Evolutionary conservation across 2,329 filamentous ascomycete genomes (phyloP).

Genomic region (Nemania serpens): DNA sequence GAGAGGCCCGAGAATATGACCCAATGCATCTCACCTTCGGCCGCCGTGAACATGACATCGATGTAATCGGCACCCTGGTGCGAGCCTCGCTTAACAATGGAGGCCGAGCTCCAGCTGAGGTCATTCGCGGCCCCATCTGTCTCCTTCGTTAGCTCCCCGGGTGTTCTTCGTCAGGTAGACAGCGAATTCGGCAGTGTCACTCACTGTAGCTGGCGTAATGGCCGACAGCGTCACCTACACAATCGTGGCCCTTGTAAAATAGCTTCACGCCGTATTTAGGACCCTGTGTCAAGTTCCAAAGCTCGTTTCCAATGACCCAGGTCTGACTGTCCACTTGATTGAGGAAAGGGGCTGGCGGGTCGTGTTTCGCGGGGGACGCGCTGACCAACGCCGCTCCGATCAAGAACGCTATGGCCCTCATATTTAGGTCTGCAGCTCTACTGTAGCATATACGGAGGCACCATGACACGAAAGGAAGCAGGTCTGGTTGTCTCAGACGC

Average conservation of each 20-base stretch:
- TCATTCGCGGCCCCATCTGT: constrained; percentile 53
- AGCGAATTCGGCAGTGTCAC: background rate
- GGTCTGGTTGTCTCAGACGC: background rate
- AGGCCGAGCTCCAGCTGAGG: constrained; percentile 53
- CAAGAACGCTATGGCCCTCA: background rate
- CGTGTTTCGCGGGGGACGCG: constrained; percentile 1
- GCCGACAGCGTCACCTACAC: constrained; percentile 39
- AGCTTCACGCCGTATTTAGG: constrained; percentile 37
- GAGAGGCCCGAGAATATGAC: constrained; percentile 53
- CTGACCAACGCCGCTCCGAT: constrained; percentile 4
- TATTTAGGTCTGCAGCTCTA: background rate
- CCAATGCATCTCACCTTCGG: constrained; percentile 57
- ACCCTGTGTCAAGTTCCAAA: constrained; percentile 41
- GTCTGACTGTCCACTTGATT: constrained; percentile 35
- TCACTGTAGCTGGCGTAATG: constrained; percentile 43
- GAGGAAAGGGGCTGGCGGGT: constrained; percentile 33
- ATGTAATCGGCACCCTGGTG: constrained; percentile 48
- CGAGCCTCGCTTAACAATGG: constrained; percentile 43
- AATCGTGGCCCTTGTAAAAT: constrained; percentile 39
- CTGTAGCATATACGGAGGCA: background rate
- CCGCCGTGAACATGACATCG: constrained; percentile 53
- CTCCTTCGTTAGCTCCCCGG: background rate
- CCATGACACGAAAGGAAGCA: background rate
- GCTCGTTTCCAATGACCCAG: constrained; percentile 42
- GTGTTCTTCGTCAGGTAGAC: background rate